Percentiles rank a stretch among this genome's conserved stretches.
Evolutionary conservation across 345 rosid species (phyloP).

Genomic region (Draba incana): DNA sequence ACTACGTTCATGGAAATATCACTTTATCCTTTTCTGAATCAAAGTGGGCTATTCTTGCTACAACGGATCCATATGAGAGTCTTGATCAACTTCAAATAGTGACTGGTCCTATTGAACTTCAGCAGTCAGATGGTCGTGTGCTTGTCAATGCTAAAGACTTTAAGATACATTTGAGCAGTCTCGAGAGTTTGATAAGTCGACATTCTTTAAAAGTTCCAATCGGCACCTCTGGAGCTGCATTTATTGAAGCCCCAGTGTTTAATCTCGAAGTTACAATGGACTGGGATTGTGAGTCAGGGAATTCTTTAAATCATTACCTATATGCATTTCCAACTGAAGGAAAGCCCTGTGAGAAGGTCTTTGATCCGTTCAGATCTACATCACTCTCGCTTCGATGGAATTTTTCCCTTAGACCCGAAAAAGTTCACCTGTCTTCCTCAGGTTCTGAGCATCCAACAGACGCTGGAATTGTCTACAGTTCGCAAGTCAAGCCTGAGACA

Average conservation of each 20-base stretch:
- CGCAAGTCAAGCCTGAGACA: slow-evolving; percentile 50
- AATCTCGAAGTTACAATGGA: slow-evolving; percentile 86
- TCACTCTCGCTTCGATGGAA: slow-evolving; percentile 92
- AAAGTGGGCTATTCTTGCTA: slow-evolving; percentile 76
- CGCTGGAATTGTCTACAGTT: slow-evolving; percentile 20
- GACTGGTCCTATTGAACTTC: slow-evolving; percentile 76
- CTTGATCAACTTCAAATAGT: slow-evolving; percentile 81
- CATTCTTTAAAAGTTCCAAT: slow-evolving; percentile 63
- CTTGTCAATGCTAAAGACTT: slow-evolving; percentile 76
- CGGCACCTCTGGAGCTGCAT: slow-evolving; percentile 54
- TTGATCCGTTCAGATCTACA: slow-evolving; percentile 97
- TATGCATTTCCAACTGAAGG: slow-evolving; percentile 89
- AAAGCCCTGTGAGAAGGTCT: slow-evolving; percentile 73
- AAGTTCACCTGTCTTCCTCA: slow-evolving; percentile 48
- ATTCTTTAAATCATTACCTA: slow-evolving; percentile 87
- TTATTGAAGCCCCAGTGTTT: slow-evolving; percentile 77
- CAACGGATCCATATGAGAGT: slow-evolving; percentile 95
- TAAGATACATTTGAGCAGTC: slow-evolving; percentile 79
- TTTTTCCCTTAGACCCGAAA: slow-evolving; percentile 79
- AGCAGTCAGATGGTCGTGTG: slow-evolving; percentile 92
- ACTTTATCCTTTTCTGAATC: slow-evolving; percentile 70
- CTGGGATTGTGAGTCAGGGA: slow-evolving; percentile 93
- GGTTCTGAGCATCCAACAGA: slow-evolving; percentile 42
- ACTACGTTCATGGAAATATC: slow-evolving; percentile 86
- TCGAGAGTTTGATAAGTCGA: slow-evolving; percentile 75